A percentile compares a stretch with the other conserved stretches of the same genome.
These are phyloP conservation scores for Daucus carota DNA, from an alignment of 129 eudicot species.

Conservation along the genomic window DNA sequence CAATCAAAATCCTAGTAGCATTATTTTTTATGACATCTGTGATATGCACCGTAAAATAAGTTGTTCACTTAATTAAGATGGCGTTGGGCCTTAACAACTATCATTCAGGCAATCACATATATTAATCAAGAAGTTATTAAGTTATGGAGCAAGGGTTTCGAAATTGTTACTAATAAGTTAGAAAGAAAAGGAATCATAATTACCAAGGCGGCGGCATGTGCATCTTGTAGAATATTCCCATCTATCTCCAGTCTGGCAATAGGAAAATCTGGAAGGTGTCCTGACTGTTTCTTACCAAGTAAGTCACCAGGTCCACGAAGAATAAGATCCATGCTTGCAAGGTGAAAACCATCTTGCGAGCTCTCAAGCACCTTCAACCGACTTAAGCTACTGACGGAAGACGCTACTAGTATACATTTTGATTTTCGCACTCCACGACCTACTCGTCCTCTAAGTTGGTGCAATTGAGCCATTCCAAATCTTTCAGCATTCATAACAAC, in stretches of 20 bases:
- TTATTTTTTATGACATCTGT: not conserved
- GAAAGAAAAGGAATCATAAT: not conserved
- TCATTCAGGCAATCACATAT: not conserved
- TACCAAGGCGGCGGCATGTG: slow-evolving; percentile 95
- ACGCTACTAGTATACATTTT: slow-evolving; percentile 58
- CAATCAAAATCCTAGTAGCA: not conserved
- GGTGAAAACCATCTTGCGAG: slow-evolving; percentile 79
- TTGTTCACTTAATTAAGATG: not conserved
- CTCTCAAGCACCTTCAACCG: slow-evolving; percentile 68
- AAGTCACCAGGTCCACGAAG: slow-evolving; percentile 96
- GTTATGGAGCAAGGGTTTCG: not conserved
- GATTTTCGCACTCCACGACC: slow-evolving; percentile 91
- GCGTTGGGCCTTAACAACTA: not conserved
- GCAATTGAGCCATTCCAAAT: slow-evolving; percentile 90
- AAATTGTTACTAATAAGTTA: not conserved
- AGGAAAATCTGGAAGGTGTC: slow-evolving; percentile 96
- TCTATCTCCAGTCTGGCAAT: slow-evolving; percentile 84
- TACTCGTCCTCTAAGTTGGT: slow-evolving; percentile 95
- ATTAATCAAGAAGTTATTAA: not conserved
- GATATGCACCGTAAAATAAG: not conserved
- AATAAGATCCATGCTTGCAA: slow-evolving; percentile 81
- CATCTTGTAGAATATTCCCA: slow-evolving; percentile 87
- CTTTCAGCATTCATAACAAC: slow-evolving; percentile 98
- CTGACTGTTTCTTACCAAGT: slow-evolving; percentile 96
- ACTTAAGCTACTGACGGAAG: slow-evolving; percentile 49